Conservation (phyloP, 2,329 filamentous ascomycete genomes). For the Immersiporthe knoxdaviesiana region DNA sequence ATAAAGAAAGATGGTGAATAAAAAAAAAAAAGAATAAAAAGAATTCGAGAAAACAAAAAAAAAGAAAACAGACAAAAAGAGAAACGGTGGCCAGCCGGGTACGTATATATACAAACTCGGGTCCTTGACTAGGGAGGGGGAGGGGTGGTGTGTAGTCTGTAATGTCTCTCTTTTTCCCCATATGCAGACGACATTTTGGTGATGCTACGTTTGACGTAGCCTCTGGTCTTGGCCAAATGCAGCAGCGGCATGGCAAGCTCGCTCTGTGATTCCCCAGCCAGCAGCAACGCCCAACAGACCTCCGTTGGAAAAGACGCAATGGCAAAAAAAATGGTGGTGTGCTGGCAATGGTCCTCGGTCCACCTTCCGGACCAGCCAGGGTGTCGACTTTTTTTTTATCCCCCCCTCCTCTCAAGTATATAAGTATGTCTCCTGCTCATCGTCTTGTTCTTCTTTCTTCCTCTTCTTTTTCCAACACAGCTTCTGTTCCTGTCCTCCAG, state of each 20-base stretch:
- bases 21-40: background rate
- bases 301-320: conserved; percentile 27
- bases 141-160: background rate
- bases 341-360: conserved; percentile 31
- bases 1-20: too few species aligned
- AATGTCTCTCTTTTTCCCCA: conserved; percentile 5
- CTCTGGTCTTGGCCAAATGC: conserved; percentile 23
- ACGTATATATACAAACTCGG: background rate
- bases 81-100: background rate
- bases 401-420: too few species aligned
- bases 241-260: conserved; percentile 28
- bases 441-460: conserved; percentile 5
- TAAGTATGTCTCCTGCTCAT: conserved; percentile 36
- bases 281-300: too few species aligned
- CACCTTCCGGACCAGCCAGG: conserved; percentile 30
- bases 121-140: background rate
- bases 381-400: conserved; percentile 18
- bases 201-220: conserved; percentile 3
- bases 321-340: conserved; percentile 30
- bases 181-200: background rate
- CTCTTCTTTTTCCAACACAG: background rate
- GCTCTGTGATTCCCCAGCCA: conserved; percentile 24
- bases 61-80: too few species aligned
- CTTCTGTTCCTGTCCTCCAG: background rate
- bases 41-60: background rate